Evolutionary conservation across 805 yeast genomes (phyloP).

Genomic region (Saccharomycopsis amapae): DNA sequence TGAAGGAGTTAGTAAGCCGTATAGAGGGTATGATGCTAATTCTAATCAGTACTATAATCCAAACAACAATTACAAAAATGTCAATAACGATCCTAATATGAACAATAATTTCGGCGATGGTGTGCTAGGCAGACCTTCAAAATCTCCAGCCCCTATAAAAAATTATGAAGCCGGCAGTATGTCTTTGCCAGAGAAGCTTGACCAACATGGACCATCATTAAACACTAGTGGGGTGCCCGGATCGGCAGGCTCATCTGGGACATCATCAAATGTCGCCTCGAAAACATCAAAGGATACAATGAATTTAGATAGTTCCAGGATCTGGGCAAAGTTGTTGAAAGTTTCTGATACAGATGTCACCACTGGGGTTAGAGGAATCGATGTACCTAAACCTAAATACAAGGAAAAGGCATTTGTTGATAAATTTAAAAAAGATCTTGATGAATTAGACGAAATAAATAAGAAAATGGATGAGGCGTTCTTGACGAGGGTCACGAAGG

Average conservation of each 20-base stretch:
- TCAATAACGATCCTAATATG: too few species aligned
- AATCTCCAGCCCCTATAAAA: background rate
- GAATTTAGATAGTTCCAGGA: constrained; percentile 17
- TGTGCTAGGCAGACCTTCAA: too few species aligned
- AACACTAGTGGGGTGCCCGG: too few species aligned
- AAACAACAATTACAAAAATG: too few species aligned
- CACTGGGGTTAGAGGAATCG: background rate
- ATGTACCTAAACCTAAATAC: background rate
- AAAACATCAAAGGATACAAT: background rate
- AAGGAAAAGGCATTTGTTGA: constrained; percentile 12
- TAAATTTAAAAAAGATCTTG: constrained; percentile 17
- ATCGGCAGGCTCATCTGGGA: background rate
- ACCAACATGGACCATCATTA: background rate
- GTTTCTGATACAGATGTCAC: background rate
- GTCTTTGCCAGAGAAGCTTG: background rate
- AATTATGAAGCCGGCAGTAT: background rate
- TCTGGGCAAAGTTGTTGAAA: constrained; percentile 19
- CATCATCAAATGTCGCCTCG: background rate
- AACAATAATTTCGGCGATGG: too few species aligned
- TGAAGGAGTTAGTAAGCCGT: too few species aligned
- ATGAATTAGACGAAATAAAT: constrained; percentile 19
- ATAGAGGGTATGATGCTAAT: background rate
- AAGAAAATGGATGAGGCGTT: constrained; percentile 8
- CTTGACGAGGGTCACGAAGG: constrained; percentile 4
- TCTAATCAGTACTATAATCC: background rate